These are phyloP conservation scores for Colletotrichum limetticola DNA, from an alignment of 2,329 filamentous ascomycete species.

Conservation along the genomic window DNA sequence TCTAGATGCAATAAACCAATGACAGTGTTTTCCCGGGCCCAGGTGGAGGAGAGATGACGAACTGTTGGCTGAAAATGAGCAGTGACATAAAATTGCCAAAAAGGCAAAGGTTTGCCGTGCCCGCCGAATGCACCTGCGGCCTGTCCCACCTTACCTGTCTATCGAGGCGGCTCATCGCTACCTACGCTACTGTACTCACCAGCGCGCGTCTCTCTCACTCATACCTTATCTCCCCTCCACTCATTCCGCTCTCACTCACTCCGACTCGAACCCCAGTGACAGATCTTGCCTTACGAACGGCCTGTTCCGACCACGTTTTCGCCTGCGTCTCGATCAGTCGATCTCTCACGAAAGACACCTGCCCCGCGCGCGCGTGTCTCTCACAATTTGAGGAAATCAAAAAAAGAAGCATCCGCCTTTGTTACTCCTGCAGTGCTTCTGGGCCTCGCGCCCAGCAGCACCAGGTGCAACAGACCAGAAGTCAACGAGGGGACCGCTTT, in stretches of 20 bases:
- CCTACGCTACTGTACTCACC: too few species aligned
- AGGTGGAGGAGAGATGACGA: slow-evolving; percentile 37
- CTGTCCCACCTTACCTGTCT: neutral
- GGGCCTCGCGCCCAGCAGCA: slow-evolving; percentile 31
- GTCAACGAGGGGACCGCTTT: slow-evolving; percentile 4
- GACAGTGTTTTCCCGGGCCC: slow-evolving; percentile 14
- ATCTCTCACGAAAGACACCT: neutral
- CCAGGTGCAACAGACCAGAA: slow-evolving; percentile 21
- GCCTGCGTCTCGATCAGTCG: slow-evolving; percentile 9
- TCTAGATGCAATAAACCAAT: slow-evolving; percentile 24
- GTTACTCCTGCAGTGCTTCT: slow-evolving; percentile 24
- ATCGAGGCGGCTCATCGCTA: slow-evolving; percentile 3
- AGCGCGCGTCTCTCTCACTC: neutral
- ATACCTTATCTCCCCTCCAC: neutral
- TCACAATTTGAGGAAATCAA: neutral
- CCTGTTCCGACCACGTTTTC: slow-evolving; percentile 21
- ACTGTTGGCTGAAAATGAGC: slow-evolving; percentile 33
- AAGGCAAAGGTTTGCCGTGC: slow-evolving; percentile 22
- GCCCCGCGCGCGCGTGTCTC: slow-evolving; percentile 1
- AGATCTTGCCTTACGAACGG: slow-evolving; percentile 12
- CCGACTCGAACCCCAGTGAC: neutral
- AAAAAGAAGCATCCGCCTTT: slow-evolving; percentile 1
- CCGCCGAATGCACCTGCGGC: neutral
- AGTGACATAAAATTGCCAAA: slow-evolving; percentile 32
- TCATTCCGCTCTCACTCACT: neutral